Conservation (phyloP, 371 early-diverging fungal genomes). For the Gilbertella persicaria region DNA sequence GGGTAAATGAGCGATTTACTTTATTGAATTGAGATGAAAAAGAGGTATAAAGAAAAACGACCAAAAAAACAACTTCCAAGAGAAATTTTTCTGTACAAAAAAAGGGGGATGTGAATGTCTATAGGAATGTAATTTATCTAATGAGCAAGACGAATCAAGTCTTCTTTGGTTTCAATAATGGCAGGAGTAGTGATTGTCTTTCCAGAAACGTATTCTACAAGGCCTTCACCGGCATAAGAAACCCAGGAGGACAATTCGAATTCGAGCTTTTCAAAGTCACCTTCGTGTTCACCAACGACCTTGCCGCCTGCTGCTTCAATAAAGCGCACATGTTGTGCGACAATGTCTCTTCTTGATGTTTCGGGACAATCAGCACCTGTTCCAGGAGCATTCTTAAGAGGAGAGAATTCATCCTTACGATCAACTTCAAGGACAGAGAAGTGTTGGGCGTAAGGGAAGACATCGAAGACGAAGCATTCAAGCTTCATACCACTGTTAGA, state of each 20-base stretch:
- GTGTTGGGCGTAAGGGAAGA: constrained; percentile 85
- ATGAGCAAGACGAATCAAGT: constrained; percentile 39
- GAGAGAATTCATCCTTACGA: constrained; percentile 94
- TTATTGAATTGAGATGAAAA: neutral
- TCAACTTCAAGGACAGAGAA: constrained; percentile 92
- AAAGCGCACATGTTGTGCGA: constrained; percentile 84
- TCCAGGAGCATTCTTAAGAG: constrained; percentile 97
- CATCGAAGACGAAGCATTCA: constrained; percentile 96
- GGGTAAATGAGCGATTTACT: neutral
- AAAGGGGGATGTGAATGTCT: neutral
- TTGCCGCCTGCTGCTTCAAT: constrained; percentile 85
- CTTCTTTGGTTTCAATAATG: constrained; percentile 46
- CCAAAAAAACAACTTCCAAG: neutral
- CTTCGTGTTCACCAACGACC: constrained; percentile 37
- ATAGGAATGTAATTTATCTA: constrained; percentile 8
- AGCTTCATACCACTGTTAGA: constrained; percentile 95
- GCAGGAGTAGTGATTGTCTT: constrained; percentile 53
- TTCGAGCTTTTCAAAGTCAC: constrained; percentile 48
- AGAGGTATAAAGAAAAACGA: neutral
- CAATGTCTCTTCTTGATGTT: constrained; percentile 87
- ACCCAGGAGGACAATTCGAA: constrained; percentile 91
- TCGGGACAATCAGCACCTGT: constrained; percentile 88
- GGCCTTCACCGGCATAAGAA: constrained; percentile 93
- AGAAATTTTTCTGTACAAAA: neutral
- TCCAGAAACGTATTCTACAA: constrained; percentile 67